These are phyloP conservation scores for Jatropha podagrica DNA, from an alignment of 441 rosid species.

Conservation along the genomic window DNA sequence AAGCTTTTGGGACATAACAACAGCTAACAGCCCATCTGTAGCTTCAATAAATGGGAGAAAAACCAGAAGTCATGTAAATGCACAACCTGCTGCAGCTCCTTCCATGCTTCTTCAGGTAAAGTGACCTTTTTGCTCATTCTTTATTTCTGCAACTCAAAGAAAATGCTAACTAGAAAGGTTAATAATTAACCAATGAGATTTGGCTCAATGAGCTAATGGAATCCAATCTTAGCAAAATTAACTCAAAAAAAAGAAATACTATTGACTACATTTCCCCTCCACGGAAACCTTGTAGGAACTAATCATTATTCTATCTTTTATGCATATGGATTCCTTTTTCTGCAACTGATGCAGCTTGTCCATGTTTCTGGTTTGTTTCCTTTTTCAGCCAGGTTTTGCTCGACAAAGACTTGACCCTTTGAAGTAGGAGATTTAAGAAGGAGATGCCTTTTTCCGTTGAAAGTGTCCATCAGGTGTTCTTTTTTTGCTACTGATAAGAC, in stretches of 20 bases:
- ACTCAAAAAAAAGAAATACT: neutral
- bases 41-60: slow-evolving; percentile 56
- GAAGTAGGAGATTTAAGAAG: slow-evolving; percentile 23
- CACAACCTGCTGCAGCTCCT: slow-evolving; percentile 57
- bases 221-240: no score
- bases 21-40: slow-evolving; percentile 70
- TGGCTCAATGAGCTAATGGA: no score
- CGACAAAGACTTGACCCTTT: slow-evolving; percentile 41
- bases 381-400: slow-evolving; percentile 71
- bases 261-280: neutral
- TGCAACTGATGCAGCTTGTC: slow-evolving; percentile 29
- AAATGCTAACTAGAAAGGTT: no score
- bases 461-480: neutral
- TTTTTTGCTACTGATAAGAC: neutral
- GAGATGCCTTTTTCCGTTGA: neutral
- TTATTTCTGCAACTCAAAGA: neutral
- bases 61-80: slow-evolving; percentile 61
- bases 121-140: neutral
- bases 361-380: slow-evolving; percentile 34
- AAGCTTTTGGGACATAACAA: slow-evolving; percentile 88
- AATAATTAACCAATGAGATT: no score
- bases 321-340: neutral
- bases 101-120: slow-evolving; percentile 93
- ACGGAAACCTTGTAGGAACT: neutral
- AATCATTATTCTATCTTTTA: neutral